Percentiles rank a stretch among this genome's conserved stretches.
Conservation (phyloP, 2,329 filamentous ascomycete species). For the Cladorrhinum sp. region DNA sequence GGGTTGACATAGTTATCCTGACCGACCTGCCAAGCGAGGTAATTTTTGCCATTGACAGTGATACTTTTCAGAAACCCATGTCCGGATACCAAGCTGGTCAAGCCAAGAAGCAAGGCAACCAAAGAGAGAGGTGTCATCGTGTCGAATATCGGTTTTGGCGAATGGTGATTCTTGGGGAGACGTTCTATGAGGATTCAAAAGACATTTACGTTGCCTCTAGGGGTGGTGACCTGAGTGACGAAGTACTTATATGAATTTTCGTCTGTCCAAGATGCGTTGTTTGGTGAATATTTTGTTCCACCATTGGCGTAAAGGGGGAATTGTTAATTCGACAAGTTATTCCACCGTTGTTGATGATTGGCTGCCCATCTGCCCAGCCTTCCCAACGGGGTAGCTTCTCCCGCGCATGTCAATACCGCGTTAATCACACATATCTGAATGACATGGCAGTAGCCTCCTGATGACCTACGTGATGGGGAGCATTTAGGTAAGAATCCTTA, state of each 20-base stretch:
- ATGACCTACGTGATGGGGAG: not conserved
- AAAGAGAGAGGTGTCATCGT: constrained; percentile 9
- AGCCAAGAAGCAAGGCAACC: constrained; percentile 4
- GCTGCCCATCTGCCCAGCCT: not conserved
- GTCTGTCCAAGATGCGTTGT: not conserved
- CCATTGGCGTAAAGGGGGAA: no score
- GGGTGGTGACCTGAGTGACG: no score
- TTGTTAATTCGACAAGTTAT: constrained; percentile 5
- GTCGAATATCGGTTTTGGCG: not conserved
- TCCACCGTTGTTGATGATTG: constrained; percentile 1
- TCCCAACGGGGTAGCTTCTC: constrained; percentile 13
- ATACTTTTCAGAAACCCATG: constrained; percentile 32
- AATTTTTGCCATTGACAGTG: constrained; percentile 28
- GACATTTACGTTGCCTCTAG: no score
- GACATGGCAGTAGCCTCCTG: not conserved
- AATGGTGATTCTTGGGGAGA: no score
- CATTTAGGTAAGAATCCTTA: not conserved
- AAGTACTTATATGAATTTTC: no score
- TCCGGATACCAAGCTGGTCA: constrained; percentile 21
- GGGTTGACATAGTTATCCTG: constrained; percentile 30
- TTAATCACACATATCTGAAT: not conserved
- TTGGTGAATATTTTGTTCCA: no score
- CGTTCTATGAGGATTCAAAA: no score
- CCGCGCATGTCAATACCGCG: constrained; percentile 6
- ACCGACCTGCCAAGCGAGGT: constrained; percentile 31